Percentiles rank a stretch among this genome's conserved stretches.
Evolutionary conservation across 140 eudicot species (phyloP).

Genomic region (Senecio squalidus): DNA sequence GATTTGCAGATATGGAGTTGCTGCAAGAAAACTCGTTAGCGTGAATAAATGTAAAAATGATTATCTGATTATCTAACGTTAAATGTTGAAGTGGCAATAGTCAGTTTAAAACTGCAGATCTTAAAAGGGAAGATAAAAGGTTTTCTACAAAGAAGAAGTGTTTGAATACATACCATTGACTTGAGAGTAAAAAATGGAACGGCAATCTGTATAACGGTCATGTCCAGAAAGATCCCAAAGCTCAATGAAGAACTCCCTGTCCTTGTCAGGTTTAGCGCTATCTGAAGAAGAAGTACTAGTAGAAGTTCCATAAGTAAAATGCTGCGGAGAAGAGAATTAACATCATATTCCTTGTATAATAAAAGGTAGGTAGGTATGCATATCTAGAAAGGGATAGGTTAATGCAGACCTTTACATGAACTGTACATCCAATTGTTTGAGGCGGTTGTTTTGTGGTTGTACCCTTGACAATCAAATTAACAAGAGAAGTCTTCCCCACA

Average conservation of each 20-base stretch:
- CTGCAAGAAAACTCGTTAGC: not conserved
- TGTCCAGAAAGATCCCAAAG: constrained; percentile 98
- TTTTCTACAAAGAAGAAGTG: constrained; percentile 11
- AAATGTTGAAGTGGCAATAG: too few species aligned
- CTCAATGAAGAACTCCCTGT: constrained; percentile 88
- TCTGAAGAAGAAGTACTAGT: constrained; percentile 81
- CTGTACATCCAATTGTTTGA: constrained; percentile 89
- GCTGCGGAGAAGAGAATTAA: constrained; percentile 45
- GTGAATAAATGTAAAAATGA: not conserved
- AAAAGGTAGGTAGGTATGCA: not conserved
- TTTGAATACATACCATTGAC: constrained; percentile 63
- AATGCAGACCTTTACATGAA: constrained; percentile 64
- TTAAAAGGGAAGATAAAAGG: too few species aligned
- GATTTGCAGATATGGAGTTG: not conserved
- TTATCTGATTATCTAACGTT: too few species aligned
- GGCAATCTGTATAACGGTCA: constrained; percentile 87
- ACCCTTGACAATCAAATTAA: constrained; percentile 83
- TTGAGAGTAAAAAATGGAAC: constrained; percentile 95
- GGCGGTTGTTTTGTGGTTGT: constrained; percentile 60
- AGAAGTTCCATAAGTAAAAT: constrained; percentile 72
- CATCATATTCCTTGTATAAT: constrained; percentile 4
- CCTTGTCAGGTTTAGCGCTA: constrained; percentile 68
- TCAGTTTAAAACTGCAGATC: too few species aligned
- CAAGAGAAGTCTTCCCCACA: constrained; percentile 96
- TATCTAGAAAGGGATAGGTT: not conserved